Evolutionary conservation across 208 protist species (phyloP), one percentile per base, ranked within the genome.

Genomic region (Angomonas deanei): DNA sequence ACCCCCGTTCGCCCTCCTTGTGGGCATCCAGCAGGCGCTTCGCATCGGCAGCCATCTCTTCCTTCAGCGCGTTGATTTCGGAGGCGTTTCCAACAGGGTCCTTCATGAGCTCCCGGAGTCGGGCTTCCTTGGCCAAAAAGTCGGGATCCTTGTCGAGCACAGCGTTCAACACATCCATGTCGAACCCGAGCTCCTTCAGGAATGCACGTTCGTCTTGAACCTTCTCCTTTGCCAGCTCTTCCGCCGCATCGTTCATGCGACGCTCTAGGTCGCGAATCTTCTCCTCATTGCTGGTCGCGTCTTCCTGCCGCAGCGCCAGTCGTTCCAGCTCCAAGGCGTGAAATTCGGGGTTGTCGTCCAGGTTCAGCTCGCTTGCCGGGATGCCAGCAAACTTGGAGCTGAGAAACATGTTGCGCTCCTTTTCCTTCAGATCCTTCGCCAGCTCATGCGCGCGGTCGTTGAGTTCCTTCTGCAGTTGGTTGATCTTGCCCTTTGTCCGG

Each of bases 311-410:
- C 30, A 91, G 69, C 21, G 76, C 72, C 6, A 82, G 80, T 46
- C 81, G 78, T 63, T 86, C 57, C 52, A 88, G 74, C 68, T 89
- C 82, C 72, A 84, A 69, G 15, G 70, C 56, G 46, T 78, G 72
- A 48, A 86, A 85, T 33, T 77, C 61, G 17, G 66, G 42, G 52
- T 92, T 79, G 4, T 62, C 52, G 61, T 78, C 68, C 2, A 91
- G 74, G 47, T 69, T 69, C 36, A 92, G 52, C 6, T 66, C 31
- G 28, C 31, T 46, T n/a, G 83, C 36, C 2, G 85, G 74, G 19
- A 94, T 76, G 26, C 83, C 82, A 31, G 88, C 78, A 8, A 82
- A 82, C 8, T 78, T 66, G n/a, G 70, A 62, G 58, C 84, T 64
- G 24, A 82, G 33, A 39, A 80, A 74, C 26, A 78, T 72, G 8